A percentile compares a stretch with the other conserved stretches of the same genome.
phyloP scores from a whole-genome alignment of 2,329 filamentous ascomycete genomes.

The Colletotrichum tabaci region DNA sequence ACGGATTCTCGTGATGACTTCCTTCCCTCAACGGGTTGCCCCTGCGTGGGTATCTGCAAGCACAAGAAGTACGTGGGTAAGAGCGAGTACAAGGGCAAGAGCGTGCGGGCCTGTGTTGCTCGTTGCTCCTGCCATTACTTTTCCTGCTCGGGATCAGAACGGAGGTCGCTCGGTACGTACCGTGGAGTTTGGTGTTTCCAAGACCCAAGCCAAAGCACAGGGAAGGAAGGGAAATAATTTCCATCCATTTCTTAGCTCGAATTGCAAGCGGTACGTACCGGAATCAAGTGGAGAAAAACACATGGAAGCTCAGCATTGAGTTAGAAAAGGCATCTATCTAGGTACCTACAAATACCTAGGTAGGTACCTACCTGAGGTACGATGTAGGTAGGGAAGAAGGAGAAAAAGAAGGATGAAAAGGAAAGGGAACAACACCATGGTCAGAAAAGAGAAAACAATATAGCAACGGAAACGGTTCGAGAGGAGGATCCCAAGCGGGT shows the following conservation, averaged over 20 bases:
- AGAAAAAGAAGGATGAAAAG: not conserved
- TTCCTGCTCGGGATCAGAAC: not conserved
- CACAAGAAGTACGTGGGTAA: not conserved
- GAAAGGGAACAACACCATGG: not conserved
- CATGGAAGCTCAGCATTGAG: not conserved
- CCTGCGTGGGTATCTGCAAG: not conserved
- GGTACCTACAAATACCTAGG: too few species aligned
- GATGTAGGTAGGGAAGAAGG: not conserved
- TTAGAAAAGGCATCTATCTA: not conserved
- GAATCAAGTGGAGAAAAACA: slow-evolving; percentile 9
- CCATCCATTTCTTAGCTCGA: slow-evolving; percentile 10
- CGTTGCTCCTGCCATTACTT: not conserved
- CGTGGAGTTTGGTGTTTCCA: too few species aligned
- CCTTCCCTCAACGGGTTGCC: not conserved
- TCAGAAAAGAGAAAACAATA: not conserved
- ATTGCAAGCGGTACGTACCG: slow-evolving; percentile 23
- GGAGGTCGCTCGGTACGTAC: too few species aligned
- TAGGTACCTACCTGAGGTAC: too few species aligned
- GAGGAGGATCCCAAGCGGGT: too few species aligned
- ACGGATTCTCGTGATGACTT: not conserved
- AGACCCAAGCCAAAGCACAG: too few species aligned
- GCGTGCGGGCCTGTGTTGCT: not conserved
- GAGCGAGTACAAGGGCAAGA: not conserved
- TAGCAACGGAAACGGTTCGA: too few species aligned
- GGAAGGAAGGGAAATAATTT: not conserved